Evolutionary conservation across 768 basidiomycete genomes (phyloP).

Genomic region (Coprinopsis sp.): DNA sequence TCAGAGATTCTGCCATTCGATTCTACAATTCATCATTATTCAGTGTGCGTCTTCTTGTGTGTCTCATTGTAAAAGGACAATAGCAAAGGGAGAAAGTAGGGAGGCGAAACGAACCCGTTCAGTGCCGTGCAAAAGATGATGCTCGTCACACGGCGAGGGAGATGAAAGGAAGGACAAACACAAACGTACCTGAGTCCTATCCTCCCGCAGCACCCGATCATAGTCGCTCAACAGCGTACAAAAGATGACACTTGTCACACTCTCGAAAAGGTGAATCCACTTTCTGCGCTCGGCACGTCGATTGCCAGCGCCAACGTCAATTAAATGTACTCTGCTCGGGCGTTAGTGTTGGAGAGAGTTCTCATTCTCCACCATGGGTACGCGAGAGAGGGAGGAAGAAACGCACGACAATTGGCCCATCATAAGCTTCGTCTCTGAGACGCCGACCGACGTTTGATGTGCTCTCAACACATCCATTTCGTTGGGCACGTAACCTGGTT

Average conservation of each 20-base stretch:
- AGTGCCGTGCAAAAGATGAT: conserved; percentile 67
- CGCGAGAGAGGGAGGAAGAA: not conserved
- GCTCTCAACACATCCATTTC: conserved; percentile 85
- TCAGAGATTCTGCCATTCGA: conserved; percentile 89
- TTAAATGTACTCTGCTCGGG: conserved; percentile 53
- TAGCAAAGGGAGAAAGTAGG: not conserved
- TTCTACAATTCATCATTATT: conserved; percentile 48
- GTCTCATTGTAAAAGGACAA: not conserved
- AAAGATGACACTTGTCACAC: too few species aligned
- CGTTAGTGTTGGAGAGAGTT: not conserved
- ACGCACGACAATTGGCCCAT: conserved; percentile 63
- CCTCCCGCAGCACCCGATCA: too few species aligned
- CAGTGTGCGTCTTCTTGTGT: too few species aligned
- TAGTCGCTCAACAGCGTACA: too few species aligned
- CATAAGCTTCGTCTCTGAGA: conserved; percentile 80
- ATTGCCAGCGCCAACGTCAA: conserved; percentile 80
- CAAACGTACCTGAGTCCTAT: too few species aligned
- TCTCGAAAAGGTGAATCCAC: conserved; percentile 70
- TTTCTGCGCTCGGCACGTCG: conserved; percentile 80
- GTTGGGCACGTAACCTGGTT: conserved; percentile 73
- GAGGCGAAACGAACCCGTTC: conserved; percentile 59
- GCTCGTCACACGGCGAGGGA: too few species aligned
- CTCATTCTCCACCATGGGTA: too few species aligned
- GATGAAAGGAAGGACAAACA: too few species aligned
- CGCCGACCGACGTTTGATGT: conserved; percentile 86